Evolutionary conservation across 1,139 yeast genomes (phyloP).

Genomic region (Yamadazyma siamensis): DNA sequence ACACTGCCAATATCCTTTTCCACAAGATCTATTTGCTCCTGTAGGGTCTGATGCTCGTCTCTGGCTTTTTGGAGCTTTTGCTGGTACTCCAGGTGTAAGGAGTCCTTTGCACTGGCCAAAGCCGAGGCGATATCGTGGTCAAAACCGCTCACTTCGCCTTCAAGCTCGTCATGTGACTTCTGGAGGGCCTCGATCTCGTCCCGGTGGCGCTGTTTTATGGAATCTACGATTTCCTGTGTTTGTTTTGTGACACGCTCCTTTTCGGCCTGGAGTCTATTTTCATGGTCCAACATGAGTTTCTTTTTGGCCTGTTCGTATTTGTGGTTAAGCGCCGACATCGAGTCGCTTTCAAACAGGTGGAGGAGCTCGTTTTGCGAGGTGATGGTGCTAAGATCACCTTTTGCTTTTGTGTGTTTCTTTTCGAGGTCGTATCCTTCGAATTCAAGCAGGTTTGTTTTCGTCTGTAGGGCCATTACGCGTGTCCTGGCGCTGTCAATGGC

Average conservation of each 20-base stretch:
- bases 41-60: too few relatives aligned
- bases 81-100: background rate
- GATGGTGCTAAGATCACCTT: conserved; percentile 16
- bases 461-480: conserved; percentile 29
- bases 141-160: conserved; percentile 2
- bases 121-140: conserved; percentile 19
- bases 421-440: conserved; percentile 38
- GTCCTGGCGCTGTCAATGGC: conserved; percentile 17
- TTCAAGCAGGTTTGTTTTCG: conserved; percentile 34
- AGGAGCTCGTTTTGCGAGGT: conserved; percentile 30
- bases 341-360: conserved; percentile 22
- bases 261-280: conserved; percentile 30
- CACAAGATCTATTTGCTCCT: too few relatives aligned
- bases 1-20: too few relatives aligned
- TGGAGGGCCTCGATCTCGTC: conserved; percentile 5
- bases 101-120: conserved; percentile 14
- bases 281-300: conserved; percentile 32
- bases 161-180: conserved; percentile 6
- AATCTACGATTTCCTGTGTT: conserved; percentile 31
- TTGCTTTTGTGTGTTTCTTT: conserved; percentile 24
- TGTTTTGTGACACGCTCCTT: conserved; percentile 32
- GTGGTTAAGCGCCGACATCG: conserved; percentile 26
- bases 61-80: too few relatives aligned
- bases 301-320: conserved; percentile 33
- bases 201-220: conserved; percentile 8